Conservation (phyloP, 1,284 basidiomycete genomes). For the Butyriboletus appendiculatus region DNA sequence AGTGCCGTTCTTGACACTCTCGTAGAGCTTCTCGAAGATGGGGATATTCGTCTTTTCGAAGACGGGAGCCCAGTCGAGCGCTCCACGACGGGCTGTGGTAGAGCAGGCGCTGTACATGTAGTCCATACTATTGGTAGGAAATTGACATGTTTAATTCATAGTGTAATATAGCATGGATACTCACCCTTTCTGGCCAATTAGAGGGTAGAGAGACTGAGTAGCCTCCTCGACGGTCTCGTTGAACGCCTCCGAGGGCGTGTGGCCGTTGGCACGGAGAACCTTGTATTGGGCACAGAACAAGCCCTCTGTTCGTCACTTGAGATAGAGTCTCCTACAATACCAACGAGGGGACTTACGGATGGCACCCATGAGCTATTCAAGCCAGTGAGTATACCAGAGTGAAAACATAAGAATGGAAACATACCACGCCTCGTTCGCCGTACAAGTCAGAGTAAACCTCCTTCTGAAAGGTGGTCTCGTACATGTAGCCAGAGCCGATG, state of each 20-base stretch:
- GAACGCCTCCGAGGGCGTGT: constrained; percentile 98
- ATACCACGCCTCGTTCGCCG: constrained; percentile 98
- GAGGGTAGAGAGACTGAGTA: constrained; percentile 96
- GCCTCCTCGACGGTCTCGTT: constrained; percentile 99
- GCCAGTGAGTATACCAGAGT: constrained; percentile 13
- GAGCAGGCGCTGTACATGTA: constrained; percentile 99
- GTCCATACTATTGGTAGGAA: constrained; percentile 77
- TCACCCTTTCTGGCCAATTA: constrained; percentile 93
- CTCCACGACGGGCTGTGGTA: constrained; percentile 97
- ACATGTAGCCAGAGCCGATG: constrained; percentile 95
- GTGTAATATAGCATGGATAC: constrained; percentile 21
- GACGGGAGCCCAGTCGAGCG: constrained; percentile 98
- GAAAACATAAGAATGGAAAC: constrained; percentile 36
- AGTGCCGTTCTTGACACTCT: constrained; percentile 91
- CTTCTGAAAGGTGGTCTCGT: constrained; percentile 99
- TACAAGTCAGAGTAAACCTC: constrained; percentile 99
- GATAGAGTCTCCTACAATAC: constrained; percentile 1
- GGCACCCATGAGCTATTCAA: constrained; percentile 89
- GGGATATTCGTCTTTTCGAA: constrained; percentile 95
- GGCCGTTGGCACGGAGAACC: constrained; percentile 97
- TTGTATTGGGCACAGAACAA: constrained; percentile 99
- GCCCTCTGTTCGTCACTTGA: constrained; percentile 64
- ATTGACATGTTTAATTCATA: neutral
- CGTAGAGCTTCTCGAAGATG: constrained; percentile 93
- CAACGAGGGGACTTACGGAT: constrained; percentile 68